These are phyloP conservation scores for Neostapfia colusana DNA, from an alignment of 176 grass and related monocot species.

Conservation along the genomic window DNA sequence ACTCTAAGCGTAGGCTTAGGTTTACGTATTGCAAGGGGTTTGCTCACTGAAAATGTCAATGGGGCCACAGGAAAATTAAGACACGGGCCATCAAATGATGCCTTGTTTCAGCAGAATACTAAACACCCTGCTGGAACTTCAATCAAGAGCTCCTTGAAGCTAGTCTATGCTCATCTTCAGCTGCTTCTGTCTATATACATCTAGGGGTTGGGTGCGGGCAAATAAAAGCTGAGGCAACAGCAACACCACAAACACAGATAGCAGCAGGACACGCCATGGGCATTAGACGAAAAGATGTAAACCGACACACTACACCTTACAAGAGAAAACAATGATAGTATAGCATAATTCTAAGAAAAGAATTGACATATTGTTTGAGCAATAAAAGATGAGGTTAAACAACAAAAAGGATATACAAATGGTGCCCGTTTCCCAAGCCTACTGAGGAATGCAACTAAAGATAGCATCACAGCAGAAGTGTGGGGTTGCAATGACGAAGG, in stretches of 20 bases:
- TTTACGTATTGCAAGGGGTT: background rate
- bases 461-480: background rate
- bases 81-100: background rate
- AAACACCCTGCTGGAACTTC: background rate
- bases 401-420: background rate
- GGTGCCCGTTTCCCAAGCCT: background rate
- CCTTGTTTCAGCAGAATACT: background rate
- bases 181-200: background rate
- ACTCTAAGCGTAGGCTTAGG: background rate
- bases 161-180: background rate
- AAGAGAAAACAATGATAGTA: background rate
- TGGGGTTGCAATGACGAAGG: background rate
- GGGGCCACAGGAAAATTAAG: background rate
- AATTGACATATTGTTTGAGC: background rate
- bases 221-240: conserved; percentile 29
- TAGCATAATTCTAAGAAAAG: background rate
- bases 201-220: background rate
- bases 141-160: background rate
- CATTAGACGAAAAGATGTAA: background rate
- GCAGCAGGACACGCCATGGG: background rate
- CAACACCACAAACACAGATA: conserved; percentile 15
- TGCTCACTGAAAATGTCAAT: conserved; percentile 7
- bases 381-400: conserved; percentile 3
- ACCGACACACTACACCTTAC: background rate
- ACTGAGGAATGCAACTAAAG: background rate